Base-by-base conservation (phyloP, 2,329 filamentous ascomycete species). In the Claviceps sp. region DNA sequence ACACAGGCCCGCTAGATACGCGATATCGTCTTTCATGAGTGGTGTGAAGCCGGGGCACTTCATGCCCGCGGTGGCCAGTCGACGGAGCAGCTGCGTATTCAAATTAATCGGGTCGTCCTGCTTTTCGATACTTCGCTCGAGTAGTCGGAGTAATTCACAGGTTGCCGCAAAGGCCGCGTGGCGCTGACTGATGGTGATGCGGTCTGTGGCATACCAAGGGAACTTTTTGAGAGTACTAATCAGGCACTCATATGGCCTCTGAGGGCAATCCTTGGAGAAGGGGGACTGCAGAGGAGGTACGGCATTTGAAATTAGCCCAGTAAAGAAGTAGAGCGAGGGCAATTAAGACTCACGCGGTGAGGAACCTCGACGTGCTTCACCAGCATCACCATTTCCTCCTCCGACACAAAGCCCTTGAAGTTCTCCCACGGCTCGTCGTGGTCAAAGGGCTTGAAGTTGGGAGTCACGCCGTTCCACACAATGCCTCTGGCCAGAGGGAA, bases 211-310 rank as follows among this genome's bases (percentile, higher is more conserved):
- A 54, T 77, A 72, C 82, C 82, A 85, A 0, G 82, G 82, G 44
- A 82, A 73, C 68, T 84, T 80, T 54, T 73, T 74, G 40, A 81
- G 61, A 1, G 77, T 83, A 61, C 78, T 82, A 58, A 85, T 81
- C 59, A 85, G 69, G 61, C 74, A 81, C 66, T 85, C 82, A 52
- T 77, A 84, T 1, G 80, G 76, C 14, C 82, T 75, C 65, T 85
- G 80, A 0, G 80, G 79, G 57, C 79, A 82, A 26, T 80, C 73
- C 52, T 71, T 73, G 8, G 77, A 74, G 60, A 78, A 84, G 0
- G 77, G 76, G 13, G 78, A 80, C 78, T 83, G 50, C 1, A 4
- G 16, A 47, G 5, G 14, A 46, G 57, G 19, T 10, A 4, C 26
- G 8, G 26, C 26, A 30, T 30, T 30, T 22, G 22, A 22, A 4